Conservation (phyloP, 768 basidiomycete genomes). For the Suillus fuscotomentosus region DNA sequence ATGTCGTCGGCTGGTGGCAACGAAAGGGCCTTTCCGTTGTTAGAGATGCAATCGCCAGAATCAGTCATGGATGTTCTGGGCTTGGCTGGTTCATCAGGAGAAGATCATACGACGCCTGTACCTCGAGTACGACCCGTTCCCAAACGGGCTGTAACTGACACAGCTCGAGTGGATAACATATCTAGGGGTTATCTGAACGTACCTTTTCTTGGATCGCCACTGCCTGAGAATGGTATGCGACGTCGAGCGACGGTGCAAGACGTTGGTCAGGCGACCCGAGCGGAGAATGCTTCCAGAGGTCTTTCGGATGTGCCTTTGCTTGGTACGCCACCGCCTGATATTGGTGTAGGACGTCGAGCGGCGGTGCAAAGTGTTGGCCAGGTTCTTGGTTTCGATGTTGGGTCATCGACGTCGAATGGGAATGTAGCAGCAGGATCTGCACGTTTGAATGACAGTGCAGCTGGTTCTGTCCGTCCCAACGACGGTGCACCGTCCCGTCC, state of each 20-base stretch:
- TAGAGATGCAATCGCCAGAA: slow-evolving; percentile 25
- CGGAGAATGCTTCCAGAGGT: slow-evolving; percentile 8
- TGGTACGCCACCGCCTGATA: slow-evolving; percentile 10
- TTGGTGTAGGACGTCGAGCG: slow-evolving; percentile 18
- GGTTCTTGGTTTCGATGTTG: slow-evolving; percentile 17
- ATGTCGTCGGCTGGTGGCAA: slow-evolving; percentile 22
- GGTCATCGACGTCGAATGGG: slow-evolving; percentile 11
- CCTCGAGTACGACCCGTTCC: slow-evolving; percentile 17
- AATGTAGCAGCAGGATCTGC: slow-evolving; percentile 6
- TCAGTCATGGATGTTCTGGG: slow-evolving; percentile 24
- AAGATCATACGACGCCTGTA: slow-evolving; percentile 27
- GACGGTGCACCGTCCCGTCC: background rate
- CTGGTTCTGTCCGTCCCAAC: background rate
- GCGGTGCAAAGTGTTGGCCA: slow-evolving; percentile 14
- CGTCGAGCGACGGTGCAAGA: slow-evolving; percentile 16
- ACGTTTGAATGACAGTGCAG: slow-evolving; percentile 12
- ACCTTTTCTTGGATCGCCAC: slow-evolving; percentile 9
- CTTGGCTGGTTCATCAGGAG: slow-evolving; percentile 22
- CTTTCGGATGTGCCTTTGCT: slow-evolving; percentile 13
- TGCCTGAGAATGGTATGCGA: slow-evolving; percentile 11
- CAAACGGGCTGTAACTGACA: slow-evolving; percentile 23
- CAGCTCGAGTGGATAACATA: slow-evolving; percentile 12
- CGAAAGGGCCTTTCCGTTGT: slow-evolving; percentile 26
- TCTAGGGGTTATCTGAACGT: slow-evolving; percentile 15
- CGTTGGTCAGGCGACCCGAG: slow-evolving; percentile 18